Conservation (phyloP, 2,329 filamentous ascomycete species). For the Colletotrichum sp. region DNA sequence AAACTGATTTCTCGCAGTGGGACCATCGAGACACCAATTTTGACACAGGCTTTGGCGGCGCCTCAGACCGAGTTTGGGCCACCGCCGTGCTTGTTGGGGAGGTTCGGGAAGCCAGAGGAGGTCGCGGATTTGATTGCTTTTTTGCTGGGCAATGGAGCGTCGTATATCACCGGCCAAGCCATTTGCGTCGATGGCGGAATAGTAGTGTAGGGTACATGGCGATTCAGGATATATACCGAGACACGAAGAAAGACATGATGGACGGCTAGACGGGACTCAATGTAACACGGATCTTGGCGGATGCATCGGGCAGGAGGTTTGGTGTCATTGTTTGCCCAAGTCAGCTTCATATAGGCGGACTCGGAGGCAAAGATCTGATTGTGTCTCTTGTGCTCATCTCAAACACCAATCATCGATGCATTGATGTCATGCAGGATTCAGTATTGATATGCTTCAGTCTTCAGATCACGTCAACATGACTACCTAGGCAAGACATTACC, state of each 20-base stretch:
- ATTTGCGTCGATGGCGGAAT: slow-evolving; percentile 30
- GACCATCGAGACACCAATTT: neutral
- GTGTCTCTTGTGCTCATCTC: neutral
- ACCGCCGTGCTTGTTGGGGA: slow-evolving; percentile 5
- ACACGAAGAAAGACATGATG: neutral
- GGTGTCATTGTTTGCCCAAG: neutral
- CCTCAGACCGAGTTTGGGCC: neutral
- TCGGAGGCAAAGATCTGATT: neutral
- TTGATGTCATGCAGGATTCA: neutral
- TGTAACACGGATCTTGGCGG: neutral
- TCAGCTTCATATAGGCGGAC: neutral
- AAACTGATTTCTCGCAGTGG: neutral
- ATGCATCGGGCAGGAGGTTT: neutral
- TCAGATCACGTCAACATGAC: neutral
- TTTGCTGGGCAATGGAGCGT: slow-evolving; percentile 28
- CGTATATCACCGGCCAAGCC: slow-evolving; percentile 29
- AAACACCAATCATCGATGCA: neutral
- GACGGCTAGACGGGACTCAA: neutral
- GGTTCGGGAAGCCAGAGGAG: slow-evolving; percentile 30
- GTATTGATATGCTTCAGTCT: fast-evolving
- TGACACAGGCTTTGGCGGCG: neutral
- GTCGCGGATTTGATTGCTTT: slow-evolving; percentile 31
- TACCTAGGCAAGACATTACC: neutral
- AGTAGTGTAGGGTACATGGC: neutral
- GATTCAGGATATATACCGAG: neutral